Evolutionary conservation across 352 stramenopile species (phyloP).

Genomic region (Pythium coloratum): DNA sequence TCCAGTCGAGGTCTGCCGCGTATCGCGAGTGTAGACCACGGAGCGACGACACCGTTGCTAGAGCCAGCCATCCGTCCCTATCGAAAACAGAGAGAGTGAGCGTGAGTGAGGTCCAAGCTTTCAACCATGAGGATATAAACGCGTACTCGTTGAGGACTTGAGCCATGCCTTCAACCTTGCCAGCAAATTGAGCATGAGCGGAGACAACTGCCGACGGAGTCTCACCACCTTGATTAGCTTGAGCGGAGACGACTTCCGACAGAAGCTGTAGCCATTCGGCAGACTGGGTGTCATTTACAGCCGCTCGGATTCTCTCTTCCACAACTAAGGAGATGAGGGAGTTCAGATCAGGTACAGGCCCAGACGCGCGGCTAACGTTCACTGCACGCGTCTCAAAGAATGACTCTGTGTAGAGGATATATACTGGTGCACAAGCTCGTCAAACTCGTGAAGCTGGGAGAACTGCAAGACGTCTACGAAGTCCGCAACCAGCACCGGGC

Average conservation of each 20-base stretch:
- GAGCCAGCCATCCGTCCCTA: background rate
- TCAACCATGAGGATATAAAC: background rate
- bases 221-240: background rate
- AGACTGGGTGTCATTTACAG: background rate
- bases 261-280: background rate
- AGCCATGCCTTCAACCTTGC: background rate
- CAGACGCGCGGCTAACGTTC: background rate
- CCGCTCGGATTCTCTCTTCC: background rate
- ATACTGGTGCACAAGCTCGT: background rate
- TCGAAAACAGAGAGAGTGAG: background rate
- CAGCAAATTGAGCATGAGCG: background rate
- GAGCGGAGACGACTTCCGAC: background rate
- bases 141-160: background rate
- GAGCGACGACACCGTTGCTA: background rate
- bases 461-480: background rate
- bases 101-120: background rate
- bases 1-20: background rate
- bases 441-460: background rate
- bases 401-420: background rate
- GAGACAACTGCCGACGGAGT: background rate
- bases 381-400: background rate
- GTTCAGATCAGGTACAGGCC: background rate
- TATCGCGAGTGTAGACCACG: background rate
- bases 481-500: background rate
- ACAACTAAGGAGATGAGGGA: background rate